Evolutionary conservation across 2,329 filamentous ascomycete species (phyloP), one percentile per base, ranked within the genome.

Genomic region (Neopestalotiopsis rosae): DNA sequence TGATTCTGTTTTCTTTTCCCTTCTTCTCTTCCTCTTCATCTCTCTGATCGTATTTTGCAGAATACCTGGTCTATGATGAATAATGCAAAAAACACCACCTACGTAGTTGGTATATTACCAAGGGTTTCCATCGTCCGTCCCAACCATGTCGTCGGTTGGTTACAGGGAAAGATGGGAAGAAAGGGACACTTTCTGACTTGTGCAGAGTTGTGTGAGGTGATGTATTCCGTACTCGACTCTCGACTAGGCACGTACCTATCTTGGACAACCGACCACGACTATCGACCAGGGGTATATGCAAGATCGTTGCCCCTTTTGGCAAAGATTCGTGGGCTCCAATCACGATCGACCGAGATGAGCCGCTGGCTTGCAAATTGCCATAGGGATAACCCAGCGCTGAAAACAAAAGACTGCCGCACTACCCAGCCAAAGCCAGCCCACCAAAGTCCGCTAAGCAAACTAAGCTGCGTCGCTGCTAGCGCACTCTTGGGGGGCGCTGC

Each of bases 281-380:
- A 38, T 62, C 14, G 59, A 34, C 45, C 30, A 62, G 59, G 59
- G 59, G 28, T n/a, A 40, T 34, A 38, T 62, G 63, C 52, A 45
- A 56, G 42, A 28, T 57, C 40, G 45, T 56, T 66, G 52, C 63
- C 63, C 63, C 63, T 66, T 66, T 66, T 17, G 63, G 63, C 42
- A 45, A 66, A 57, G 63, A 49, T 49, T n/a, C n/a, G 14, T 66
- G 17, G 17, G 32, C 20, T 57, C 34, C 63, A 57, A 66, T 66
- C 24, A 57, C 52, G 63, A 66, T 66, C 63, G 63, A 34, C 63
- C 63, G 49, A 56, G 63, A 57, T 57, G 63, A 32, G 42, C 62
- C 42, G 20, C 42, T 49, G 40, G 40, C 14, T 20, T n/a, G 30
- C 59, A 62, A 62, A 38, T 62, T 62, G 59, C 59, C 59, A 40